Evolutionary conservation across 192 early-diverging fungal genomes (phyloP), one percentile per base, ranked within the genome.

Genomic region (Podila epicladia): DNA sequence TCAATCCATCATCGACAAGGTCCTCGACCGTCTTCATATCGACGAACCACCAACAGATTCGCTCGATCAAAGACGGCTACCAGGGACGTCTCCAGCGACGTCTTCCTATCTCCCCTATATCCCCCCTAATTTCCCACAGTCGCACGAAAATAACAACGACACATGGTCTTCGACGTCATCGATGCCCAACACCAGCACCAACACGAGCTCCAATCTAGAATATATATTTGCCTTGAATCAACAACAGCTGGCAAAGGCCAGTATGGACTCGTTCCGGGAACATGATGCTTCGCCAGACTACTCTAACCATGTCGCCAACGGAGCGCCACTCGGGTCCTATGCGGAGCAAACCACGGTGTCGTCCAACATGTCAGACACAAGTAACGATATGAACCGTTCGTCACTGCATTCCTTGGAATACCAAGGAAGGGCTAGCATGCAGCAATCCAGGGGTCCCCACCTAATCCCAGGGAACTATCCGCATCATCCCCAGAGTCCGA

Each of bases 151-250:
- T 38, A 73, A 73, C 67, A 69, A 64, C 62, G 77, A 80, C 20
- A 80, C 71, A 20, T 80, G 71, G 70, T 80, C 77, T 3, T 73
- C 77, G 0, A 68, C 67, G 7, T 80, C 71, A 2, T 80, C 77
- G 7, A 65, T 80, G 17, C 77, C 60, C 15, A 72, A 72, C 26
- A 72, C 32, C 9, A 80, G 77, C n/a, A 45, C 64, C 61, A 80
- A 73, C 22, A 80, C 61, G 20, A 80, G 66, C 62, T 51, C 77
- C 24, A 80, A 80, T 51, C 60, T 80, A 2, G 77, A 80, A 24
- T 69, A 80, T 35, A 69, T 80, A 11, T 80, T 69, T 73, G 51
- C 41, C n/a, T 11, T 65, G 45, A 73, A 41, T 35, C 49, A 67
- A 29, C 71, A 65, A 26, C 41, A 60, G 13, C 29, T 12, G 5